Evolutionary conservation across 2,329 filamentous ascomycete species (phyloP).

Genomic region (Sphaceloma murrayae): DNA sequence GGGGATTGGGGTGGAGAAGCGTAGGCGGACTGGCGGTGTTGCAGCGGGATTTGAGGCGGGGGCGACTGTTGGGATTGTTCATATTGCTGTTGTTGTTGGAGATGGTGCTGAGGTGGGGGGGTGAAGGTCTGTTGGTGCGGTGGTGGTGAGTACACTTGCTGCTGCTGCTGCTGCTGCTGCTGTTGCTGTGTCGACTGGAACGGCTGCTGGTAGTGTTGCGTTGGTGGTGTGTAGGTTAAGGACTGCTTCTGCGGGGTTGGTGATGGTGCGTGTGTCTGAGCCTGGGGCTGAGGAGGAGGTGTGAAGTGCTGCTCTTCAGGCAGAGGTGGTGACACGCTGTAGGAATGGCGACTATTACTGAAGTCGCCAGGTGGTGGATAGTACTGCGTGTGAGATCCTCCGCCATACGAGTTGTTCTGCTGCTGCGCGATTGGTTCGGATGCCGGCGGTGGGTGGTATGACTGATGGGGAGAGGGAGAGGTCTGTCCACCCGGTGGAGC

Average conservation of each 20-base stretch:
- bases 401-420: not conserved
- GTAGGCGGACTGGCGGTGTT: conserved; percentile 7
- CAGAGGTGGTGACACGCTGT: conserved; percentile 7
- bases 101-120: conserved; percentile 17
- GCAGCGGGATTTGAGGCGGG: too few species aligned
- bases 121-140: conserved; percentile 10
- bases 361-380: conserved; percentile 9
- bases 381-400: conserved; percentile 11
- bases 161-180: conserved; percentile 11
- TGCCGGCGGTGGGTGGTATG: conserved; percentile 9
- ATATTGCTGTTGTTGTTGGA: conserved; percentile 19
- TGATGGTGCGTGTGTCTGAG: not conserved
- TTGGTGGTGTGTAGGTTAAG: not conserved
- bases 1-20: conserved; percentile 16
- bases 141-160: conserved; percentile 17
- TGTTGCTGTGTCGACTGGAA: conserved; percentile 12
- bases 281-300: not conserved
- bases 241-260: conserved; percentile 1
- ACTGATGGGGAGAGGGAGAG: conserved; percentile 8
- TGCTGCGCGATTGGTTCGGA: not conserved
- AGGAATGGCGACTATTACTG: conserved; percentile 2
- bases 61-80: too few species aligned
- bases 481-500: conserved; percentile 9
- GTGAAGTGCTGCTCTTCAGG: conserved; percentile 12
- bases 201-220: conserved; percentile 1